Evolutionary conservation across 768 basidiomycete species (phyloP).

Genomic region (Kwoniella sp.): DNA sequence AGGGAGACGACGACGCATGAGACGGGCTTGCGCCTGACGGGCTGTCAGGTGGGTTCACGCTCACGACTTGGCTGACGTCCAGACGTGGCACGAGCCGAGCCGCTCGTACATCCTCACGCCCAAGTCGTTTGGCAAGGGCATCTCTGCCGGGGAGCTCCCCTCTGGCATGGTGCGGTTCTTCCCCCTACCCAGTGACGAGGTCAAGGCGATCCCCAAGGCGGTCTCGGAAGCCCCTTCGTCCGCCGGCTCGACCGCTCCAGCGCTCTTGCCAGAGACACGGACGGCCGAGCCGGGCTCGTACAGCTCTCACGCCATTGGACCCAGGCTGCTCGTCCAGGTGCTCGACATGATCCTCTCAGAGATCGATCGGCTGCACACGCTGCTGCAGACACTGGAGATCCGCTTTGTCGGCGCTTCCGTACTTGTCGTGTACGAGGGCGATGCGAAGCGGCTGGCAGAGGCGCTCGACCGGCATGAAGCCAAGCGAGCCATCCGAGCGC

Average conservation of each 20-base stretch:
- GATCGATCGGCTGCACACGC: slow-evolving; percentile 53
- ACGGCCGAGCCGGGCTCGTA: neutral
- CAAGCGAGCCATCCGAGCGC: slow-evolving; percentile 4
- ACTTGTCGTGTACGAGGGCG: slow-evolving; percentile 73
- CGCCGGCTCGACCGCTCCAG: neutral
- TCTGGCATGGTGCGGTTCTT: slow-evolving; percentile 78
- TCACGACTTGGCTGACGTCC: neutral
- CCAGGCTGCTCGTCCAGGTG: slow-evolving; percentile 57
- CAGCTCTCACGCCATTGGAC: slow-evolving; percentile 20
- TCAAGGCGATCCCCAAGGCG: slow-evolving; percentile 15
- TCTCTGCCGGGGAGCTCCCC: slow-evolving; percentile 65
- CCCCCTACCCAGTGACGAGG: slow-evolving; percentile 51
- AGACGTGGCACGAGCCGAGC: slow-evolving; percentile 70
- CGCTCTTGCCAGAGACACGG: neutral
- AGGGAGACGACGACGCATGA: slow-evolving; percentile 65
- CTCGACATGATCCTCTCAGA: slow-evolving; percentile 57
- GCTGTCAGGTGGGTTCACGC: slow-evolving; percentile 67
- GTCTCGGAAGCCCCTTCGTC: slow-evolving; percentile 12
- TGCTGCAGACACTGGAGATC: slow-evolving; percentile 60
- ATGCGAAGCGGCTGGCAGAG: slow-evolving; percentile 51
- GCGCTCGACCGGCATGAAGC: slow-evolving; percentile 41
- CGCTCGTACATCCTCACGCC: slow-evolving; percentile 61
- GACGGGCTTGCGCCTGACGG: slow-evolving; percentile 78
- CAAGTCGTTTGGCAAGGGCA: slow-evolving; percentile 65
- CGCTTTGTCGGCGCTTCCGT: slow-evolving; percentile 79